A percentile compares a stretch with the other conserved stretches of the same genome.
These are phyloP conservation scores for Daldinia loculata DNA, from an alignment of 495 filamentous ascomycete genomes.

Conservation along the genomic window DNA sequence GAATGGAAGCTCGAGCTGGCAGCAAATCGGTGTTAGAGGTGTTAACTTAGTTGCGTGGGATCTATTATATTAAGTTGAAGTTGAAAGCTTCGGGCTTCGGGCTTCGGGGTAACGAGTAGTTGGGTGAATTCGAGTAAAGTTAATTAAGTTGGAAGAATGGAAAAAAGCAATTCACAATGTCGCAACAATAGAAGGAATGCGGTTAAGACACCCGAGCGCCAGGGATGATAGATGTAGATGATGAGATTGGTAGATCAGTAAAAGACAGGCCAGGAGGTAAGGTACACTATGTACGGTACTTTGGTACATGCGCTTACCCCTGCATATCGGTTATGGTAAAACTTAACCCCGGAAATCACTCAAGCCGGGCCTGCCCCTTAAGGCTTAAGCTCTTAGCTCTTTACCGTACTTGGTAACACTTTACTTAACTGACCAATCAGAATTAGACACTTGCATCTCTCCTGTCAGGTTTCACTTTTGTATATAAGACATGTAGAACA, in stretches of 20 bases:
- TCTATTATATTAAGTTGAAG: not conserved
- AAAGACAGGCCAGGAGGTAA: constrained; percentile 4
- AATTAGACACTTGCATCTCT: not conserved
- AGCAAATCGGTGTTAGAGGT: constrained; percentile 9
- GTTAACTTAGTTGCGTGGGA: constrained; percentile 10
- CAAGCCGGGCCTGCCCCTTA: not conserved
- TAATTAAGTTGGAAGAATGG: constrained; percentile 3
- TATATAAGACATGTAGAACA: too few relatives aligned
- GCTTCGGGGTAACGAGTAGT: not conserved
- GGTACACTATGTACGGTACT: too few relatives aligned
- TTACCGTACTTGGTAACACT: not conserved
- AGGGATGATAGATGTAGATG: constrained; percentile 28
- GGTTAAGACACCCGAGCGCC: constrained; percentile 24
- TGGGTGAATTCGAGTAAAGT: not conserved
- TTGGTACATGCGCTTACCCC: constrained; percentile 5
- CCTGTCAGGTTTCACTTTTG: too few relatives aligned
- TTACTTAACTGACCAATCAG: not conserved
- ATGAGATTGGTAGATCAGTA: constrained; percentile 28
- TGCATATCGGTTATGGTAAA: constrained; percentile 25
- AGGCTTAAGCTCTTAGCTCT: too few relatives aligned
- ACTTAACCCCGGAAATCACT: constrained; percentile 6
- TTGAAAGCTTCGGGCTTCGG: too few relatives aligned
- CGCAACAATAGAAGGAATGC: constrained; percentile 25
- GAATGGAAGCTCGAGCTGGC: constrained; percentile 14
- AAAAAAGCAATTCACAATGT: constrained; percentile 25